These are phyloP conservation scores for Fraxinus pennsylvanica DNA, from an alignment of 257 asterid genomes.

Conservation along the genomic window DNA sequence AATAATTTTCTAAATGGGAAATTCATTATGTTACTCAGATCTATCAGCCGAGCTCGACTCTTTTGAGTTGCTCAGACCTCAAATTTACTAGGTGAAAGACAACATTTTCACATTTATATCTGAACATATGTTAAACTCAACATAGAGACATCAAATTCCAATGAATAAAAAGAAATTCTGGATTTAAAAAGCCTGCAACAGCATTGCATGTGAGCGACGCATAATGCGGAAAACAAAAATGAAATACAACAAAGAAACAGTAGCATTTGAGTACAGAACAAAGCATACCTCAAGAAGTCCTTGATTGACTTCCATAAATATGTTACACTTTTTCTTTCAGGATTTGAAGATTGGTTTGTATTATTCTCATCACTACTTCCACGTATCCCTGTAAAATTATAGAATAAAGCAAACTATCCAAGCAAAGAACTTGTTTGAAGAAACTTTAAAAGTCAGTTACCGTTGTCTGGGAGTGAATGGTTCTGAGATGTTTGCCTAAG, in stretches of 20 bases:
- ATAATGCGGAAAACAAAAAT: not conserved
- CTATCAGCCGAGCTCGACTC: not conserved
- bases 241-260: not conserved
- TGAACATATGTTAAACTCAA: not conserved
- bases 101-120: not conserved
- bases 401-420: conserved; percentile 12
- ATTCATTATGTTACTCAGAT: not conserved
- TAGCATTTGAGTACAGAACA: conserved; percentile 10
- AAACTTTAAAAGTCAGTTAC: conserved; percentile 29
- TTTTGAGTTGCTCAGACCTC: not conserved
- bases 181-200: conserved; percentile 1
- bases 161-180: not conserved
- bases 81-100: not conserved
- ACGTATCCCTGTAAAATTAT: conserved; percentile 20
- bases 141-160: not conserved
- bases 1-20: not conserved
- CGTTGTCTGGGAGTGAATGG: conserved; percentile 27
- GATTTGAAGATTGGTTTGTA: conserved; percentile 37
- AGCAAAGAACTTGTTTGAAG: conserved; percentile 8
- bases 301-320: conserved; percentile 70
- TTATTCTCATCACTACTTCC: conserved; percentile 31
- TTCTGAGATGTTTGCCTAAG: conserved; percentile 49
- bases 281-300: conserved; percentile 60
- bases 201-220: not conserved
- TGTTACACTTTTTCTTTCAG: conserved; percentile 31